Conservation (phyloP, 768 basidiomycete genomes). For the Lentinula lateritia region DNA sequence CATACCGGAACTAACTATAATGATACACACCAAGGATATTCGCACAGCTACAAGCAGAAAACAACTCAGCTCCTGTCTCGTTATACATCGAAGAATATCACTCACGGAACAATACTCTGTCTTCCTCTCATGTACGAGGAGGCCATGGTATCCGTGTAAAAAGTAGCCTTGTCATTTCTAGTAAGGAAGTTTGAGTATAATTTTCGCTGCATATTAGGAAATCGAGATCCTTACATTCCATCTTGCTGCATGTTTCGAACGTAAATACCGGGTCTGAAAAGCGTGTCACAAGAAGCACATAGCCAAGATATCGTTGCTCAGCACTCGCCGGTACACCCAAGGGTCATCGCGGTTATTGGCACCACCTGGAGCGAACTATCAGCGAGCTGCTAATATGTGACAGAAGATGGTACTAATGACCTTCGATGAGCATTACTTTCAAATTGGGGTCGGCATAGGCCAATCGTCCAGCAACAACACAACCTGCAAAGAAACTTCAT, state of each 20-base stretch:
- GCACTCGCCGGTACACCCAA: slow-evolving; percentile 57
- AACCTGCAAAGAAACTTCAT: slow-evolving; percentile 29
- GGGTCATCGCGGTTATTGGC: slow-evolving; percentile 71
- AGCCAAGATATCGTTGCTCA: not conserved
- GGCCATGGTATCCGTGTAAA: slow-evolving; percentile 57
- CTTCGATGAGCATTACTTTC: slow-evolving; percentile 75
- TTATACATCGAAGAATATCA: slow-evolving; percentile 1
- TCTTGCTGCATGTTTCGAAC: slow-evolving; percentile 69
- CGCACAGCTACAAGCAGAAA: slow-evolving; percentile 41
- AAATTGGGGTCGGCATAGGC: slow-evolving; percentile 68
- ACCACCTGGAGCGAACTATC: slow-evolving; percentile 33
- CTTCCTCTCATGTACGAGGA: slow-evolving; percentile 58
- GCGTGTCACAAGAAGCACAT: not conserved
- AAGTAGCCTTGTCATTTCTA: slow-evolving; percentile 71
- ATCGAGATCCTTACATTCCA: slow-evolving; percentile 49
- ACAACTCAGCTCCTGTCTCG: not conserved
- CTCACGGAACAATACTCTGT: slow-evolving; percentile 63
- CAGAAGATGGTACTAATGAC: slow-evolving; percentile 20
- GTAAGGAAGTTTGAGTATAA: not conserved
- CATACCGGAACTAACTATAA: not conserved
- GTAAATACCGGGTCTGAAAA: slow-evolving; percentile 54
- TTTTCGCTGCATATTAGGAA: not conserved
- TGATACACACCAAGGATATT: slow-evolving; percentile 49
- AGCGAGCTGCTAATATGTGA: too few relatives aligned
- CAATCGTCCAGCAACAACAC: slow-evolving; percentile 63